Conservation (phyloP, 2,329 filamentous ascomycete genomes). For the Lizonia empirigonia region DNA sequence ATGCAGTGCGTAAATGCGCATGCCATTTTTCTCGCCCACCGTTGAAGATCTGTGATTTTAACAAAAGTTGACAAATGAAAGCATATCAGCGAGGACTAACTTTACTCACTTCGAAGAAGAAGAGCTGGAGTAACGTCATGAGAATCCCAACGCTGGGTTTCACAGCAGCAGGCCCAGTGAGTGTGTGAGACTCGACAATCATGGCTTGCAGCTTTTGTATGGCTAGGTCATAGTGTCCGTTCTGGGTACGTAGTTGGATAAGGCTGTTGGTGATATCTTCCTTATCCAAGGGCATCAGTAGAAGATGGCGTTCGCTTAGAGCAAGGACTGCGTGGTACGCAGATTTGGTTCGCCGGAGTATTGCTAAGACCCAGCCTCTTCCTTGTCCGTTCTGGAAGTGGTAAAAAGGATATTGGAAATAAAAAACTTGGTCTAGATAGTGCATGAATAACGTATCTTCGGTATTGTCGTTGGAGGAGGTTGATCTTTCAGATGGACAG, state of each 20-base stretch:
- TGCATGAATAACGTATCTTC: neutral
- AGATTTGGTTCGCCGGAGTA: neutral
- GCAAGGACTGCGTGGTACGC: neutral
- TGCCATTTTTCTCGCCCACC: neutral
- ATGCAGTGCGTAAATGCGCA: neutral
- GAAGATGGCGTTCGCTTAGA: neutral
- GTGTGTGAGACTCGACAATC: neutral
- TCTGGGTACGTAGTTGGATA: too few species aligned
- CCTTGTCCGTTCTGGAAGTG: neutral
- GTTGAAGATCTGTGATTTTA: neutral
- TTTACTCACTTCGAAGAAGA: neutral
- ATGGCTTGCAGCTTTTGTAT: neutral
- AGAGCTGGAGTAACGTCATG: neutral
- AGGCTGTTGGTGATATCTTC: neutral
- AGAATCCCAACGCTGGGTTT: neutral
- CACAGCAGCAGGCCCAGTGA: neutral
- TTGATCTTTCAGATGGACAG: too few species aligned
- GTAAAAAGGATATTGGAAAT: neutral
- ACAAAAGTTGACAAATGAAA: neutral
- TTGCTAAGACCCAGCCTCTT: neutral
- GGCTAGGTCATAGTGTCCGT: neutral
- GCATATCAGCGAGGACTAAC: neutral
- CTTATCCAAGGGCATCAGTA: neutral
- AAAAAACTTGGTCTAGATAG: neutral
- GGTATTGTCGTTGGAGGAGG: too few species aligned